A percentile compares a stretch with the other conserved stretches of the same genome.
phyloP scores from a whole-genome alignment of 768 basidiomycete species.

The Boletus vinaceobasis region DNA sequence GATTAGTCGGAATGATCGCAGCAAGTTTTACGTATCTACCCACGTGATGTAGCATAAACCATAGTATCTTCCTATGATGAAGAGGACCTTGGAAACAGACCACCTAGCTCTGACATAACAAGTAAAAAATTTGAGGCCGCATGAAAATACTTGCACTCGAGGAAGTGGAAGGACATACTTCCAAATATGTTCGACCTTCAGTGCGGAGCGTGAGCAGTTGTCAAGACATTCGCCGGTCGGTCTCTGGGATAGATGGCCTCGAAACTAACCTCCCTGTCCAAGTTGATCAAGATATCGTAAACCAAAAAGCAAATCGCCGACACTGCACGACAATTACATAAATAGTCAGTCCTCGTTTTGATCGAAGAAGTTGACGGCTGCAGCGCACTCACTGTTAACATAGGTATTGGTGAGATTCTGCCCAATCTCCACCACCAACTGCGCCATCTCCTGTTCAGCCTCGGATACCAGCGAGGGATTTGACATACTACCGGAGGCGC shows the following conservation, averaged over 20 bases:
- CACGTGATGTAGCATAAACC: background rate
- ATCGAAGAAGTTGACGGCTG: background rate
- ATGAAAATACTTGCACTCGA: background rate
- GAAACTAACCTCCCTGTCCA: constrained; percentile 6
- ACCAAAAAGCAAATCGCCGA: background rate
- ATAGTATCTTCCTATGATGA: constrained; percentile 6
- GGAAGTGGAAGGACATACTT: background rate
- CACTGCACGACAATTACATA: background rate
- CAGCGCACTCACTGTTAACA: background rate
- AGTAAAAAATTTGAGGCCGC: no score
- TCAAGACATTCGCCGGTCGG: background rate
- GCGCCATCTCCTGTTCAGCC: background rate
- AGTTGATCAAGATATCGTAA: constrained; percentile 3
- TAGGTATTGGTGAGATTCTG: constrained; percentile 1
- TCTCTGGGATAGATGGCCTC: background rate
- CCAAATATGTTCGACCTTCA: constrained; percentile 1
- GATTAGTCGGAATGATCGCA: background rate
- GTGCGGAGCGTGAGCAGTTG: background rate
- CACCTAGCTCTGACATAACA: background rate
- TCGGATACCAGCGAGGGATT: no score
- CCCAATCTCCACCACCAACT: background rate
- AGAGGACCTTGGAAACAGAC: background rate
- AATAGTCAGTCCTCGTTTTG: no score
- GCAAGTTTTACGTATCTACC: background rate
- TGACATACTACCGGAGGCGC: no score